phyloP scores from a whole-genome alignment of 495 filamentous ascomycete genomes.

The Aspergillus incahuasiensis region DNA sequence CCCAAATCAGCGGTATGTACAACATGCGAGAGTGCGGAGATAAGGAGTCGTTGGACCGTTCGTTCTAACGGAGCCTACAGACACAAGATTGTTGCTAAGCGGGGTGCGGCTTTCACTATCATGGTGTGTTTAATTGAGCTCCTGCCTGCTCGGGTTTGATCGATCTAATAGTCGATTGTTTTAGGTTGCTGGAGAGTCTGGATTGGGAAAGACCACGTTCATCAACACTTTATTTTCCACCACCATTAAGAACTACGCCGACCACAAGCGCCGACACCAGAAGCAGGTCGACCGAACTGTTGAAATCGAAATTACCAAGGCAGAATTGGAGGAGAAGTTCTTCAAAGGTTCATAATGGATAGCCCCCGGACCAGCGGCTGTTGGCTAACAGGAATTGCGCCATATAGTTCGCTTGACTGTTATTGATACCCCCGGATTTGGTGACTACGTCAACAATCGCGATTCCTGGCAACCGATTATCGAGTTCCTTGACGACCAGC shows the following conservation, averaged over 20 bases:
- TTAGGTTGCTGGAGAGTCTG: constrained; percentile 96
- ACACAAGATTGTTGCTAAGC: constrained; percentile 99
- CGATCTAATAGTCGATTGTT: constrained; percentile 27
- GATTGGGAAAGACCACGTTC: constrained; percentile 98
- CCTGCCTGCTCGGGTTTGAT: background rate
- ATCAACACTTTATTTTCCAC: constrained; percentile 99
- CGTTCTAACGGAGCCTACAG: constrained; percentile 44
- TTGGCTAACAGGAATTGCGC: constrained; percentile 18
- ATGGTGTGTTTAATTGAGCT: constrained; percentile 61
- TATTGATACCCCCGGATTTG: constrained; percentile 97
- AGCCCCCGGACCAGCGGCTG: constrained; percentile 1
- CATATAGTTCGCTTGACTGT: constrained; percentile 87
- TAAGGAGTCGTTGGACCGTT: constrained; percentile 19
- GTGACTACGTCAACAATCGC: constrained; percentile 99
- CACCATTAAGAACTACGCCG: constrained; percentile 99
- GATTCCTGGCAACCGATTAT: constrained; percentile 99
- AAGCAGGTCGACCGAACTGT: constrained; percentile 99
- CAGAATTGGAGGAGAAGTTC: constrained; percentile 99
- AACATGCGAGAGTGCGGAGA: constrained; percentile 2
- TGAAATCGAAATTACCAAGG: constrained; percentile 99
- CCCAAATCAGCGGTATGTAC: constrained; percentile 78
- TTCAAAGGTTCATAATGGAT: constrained; percentile 76
- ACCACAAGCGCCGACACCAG: constrained; percentile 95
- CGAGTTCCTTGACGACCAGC: constrained; percentile 98
- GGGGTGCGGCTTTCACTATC: constrained; percentile 97